Base-by-base conservation (phyloP, 73 alveolate species). In the Blepharisma japonicum region DNA sequence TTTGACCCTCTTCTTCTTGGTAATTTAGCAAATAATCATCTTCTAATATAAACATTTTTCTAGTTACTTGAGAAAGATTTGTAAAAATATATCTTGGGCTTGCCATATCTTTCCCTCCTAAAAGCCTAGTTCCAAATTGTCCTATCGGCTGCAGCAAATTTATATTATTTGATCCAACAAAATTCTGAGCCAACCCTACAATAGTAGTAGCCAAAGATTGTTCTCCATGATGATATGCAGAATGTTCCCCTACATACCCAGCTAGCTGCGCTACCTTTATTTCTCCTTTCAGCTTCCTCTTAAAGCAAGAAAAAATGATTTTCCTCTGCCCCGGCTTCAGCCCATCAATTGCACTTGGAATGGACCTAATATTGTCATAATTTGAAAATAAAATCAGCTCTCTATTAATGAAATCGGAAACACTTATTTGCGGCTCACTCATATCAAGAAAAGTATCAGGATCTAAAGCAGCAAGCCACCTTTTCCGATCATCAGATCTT, bases 141-240 rank as follows among this genome's bases (percentile, higher is more conserved):
- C 99, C 99, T 53, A 91, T 90, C 8, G 99, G 99, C 90, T 85
- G 71, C 81, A 98, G 86, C 53, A 94, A 77, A 77, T 98, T 98
- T 77, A 98, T 66, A 81, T 98, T 98, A 91, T 98, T 98, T 55
- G 98, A 86, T 7, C 99, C 99, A 7, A 90, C 98, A 68, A 90
- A 98, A 84, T 94, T 95, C 89, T 98, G 97, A 7, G 99, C 99
- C 98, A 98, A 94, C 25, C 97, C 99, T 9, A 98, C 92, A 48
- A 98, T 94, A n/a, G 99, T 96, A 70, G 78, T 85, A 25, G 91
- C 89, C 82, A 89, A 76, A 49, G 96, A 89, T 66, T 87, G 68
- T 83, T 97, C 99, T 6, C 99, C 99, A 81, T 98, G 99, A 81
- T 98, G 99, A 86, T 98, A 98, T 49, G 99, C 97, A 6, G 99